phyloP scores from a whole-genome alignment of 768 basidiomycete species.

The Xerocomellus intermedius region DNA sequence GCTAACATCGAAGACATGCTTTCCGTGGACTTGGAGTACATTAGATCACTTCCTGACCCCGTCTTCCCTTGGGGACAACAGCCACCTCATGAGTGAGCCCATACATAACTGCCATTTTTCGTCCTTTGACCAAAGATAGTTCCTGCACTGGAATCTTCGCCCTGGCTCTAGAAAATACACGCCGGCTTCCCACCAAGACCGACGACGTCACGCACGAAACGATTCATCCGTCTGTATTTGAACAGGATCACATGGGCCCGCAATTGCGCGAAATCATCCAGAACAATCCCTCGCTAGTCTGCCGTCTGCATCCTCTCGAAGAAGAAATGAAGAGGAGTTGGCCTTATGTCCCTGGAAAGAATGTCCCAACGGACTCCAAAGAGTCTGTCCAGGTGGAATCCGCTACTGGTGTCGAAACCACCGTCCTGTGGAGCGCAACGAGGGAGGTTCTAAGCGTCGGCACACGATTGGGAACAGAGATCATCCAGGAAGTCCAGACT shows the following conservation, averaged over 20 bases:
- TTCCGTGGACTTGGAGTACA: slow-evolving; percentile 54
- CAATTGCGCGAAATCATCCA: slow-evolving; percentile 36
- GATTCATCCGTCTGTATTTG: slow-evolving; percentile 59
- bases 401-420: background rate
- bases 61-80: slow-evolving; percentile 60
- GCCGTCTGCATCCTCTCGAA: slow-evolving; percentile 50
- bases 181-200: slow-evolving; percentile 45
- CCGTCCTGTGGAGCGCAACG: slow-evolving; percentile 16
- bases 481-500: slow-evolving; percentile 23
- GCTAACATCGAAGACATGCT: slow-evolving; percentile 56
- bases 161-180: slow-evolving; percentile 43
- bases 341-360: slow-evolving; percentile 38
- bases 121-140: slow-evolving; percentile 31
- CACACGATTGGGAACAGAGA: slow-evolving; percentile 16
- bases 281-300: slow-evolving; percentile 45
- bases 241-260: slow-evolving; percentile 39
- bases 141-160: slow-evolving; percentile 54
- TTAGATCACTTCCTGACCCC: slow-evolving; percentile 49
- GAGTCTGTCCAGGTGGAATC: slow-evolving; percentile 9
- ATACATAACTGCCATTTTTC: background rate
- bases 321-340: slow-evolving; percentile 47
- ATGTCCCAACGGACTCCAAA: slow-evolving; percentile 8
- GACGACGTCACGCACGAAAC: slow-evolving; percentile 54
- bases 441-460: slow-evolving; percentile 16
- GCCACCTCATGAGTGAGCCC: slow-evolving; percentile 57